Base-by-base conservation (phyloP, 768 basidiomycete species). In the Tylopilus intermedius region DNA sequence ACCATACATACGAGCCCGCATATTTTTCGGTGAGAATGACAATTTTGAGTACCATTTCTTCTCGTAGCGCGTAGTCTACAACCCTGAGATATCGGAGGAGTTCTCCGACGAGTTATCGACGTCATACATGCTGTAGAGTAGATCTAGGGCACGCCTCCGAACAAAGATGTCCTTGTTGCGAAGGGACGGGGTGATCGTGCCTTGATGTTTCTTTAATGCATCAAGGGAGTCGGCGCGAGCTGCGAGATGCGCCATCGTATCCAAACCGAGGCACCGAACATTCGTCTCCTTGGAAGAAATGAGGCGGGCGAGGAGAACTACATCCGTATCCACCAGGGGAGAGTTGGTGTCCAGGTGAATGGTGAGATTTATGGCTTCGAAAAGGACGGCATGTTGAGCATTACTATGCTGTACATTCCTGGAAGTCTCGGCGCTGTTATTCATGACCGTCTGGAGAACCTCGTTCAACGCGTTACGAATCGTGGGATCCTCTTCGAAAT, bases 91-190 rank as follows among this genome's bases (percentile, higher is more conserved):
- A 99, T 51, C 90, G 83, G 50, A 99, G 75, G 15, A 99, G 79
- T 70, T 99, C 95, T 35, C 89, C 94, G 32, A 99, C 96, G 95
- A 91, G 70, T 97, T 99, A 63, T 90, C 88, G n/a, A 86, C 78
- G 67, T 99, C 96, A 70, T 96, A 98, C 96, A 99, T 99, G 73
- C 93, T 95, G 72, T 98, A 98, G 8, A 99, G 78, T 47, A 99
- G 78, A 71, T 99, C 96, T 54, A 99, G 78, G 10, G 94, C 96
- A 46, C 96, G 80, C 49, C 96, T 77, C 32, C 96, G 83, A 43
- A 99, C 94, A 22, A 91, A 94, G 55, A 99, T 96, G 67, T 99
- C 96, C 64, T 94, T 92, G 74, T 99, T 96, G 38, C 94, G 85
- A 18, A 99, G 80, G 8, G 91, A 93, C 33, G 91, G 73, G 53